Conservation (phyloP, 1,284 basidiomycete genomes). For the Inonotus obliquus region DNA sequence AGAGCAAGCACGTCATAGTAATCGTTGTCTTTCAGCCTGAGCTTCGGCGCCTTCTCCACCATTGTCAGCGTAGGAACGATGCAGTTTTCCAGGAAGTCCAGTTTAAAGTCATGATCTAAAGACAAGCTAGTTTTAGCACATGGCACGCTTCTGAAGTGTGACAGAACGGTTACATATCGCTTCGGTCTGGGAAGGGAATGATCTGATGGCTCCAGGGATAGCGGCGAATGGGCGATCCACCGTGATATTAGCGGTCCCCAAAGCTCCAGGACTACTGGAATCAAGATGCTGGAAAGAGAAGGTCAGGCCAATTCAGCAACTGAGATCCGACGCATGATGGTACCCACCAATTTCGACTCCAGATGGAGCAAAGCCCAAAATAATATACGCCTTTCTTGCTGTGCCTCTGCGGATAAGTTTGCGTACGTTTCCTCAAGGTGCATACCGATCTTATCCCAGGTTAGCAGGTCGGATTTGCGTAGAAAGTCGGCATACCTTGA, state of each 20-base stretch:
- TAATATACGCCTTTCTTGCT: constrained; percentile 5
- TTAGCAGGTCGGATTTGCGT: not conserved
- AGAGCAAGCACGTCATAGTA: constrained; percentile 4
- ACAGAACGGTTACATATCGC: not conserved
- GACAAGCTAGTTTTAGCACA: not conserved
- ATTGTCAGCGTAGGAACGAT: not conserved
- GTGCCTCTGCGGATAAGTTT: not conserved
- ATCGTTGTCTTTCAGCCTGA: not conserved
- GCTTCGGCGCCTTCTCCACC: not conserved
- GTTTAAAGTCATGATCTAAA: constrained; percentile 9
- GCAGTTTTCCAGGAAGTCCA: constrained; percentile 7
- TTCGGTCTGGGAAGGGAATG: not conserved
- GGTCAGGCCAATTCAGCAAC: not conserved
- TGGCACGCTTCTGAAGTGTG: not conserved
- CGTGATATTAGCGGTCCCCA: not conserved
- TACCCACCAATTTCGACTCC: constrained; percentile 3
- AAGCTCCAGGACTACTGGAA: not conserved
- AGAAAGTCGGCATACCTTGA: not conserved
- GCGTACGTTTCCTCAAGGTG: constrained; percentile 6
- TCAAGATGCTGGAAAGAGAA: not conserved
- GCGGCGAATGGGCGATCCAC: not conserved
- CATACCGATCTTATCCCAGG: not conserved
- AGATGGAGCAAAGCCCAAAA: constrained; percentile 10
- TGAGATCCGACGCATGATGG: not conserved
- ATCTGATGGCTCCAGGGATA: not conserved